Evolutionary conservation across 305 asterid species (phyloP).

Genomic region (Fraxinus velutina): DNA sequence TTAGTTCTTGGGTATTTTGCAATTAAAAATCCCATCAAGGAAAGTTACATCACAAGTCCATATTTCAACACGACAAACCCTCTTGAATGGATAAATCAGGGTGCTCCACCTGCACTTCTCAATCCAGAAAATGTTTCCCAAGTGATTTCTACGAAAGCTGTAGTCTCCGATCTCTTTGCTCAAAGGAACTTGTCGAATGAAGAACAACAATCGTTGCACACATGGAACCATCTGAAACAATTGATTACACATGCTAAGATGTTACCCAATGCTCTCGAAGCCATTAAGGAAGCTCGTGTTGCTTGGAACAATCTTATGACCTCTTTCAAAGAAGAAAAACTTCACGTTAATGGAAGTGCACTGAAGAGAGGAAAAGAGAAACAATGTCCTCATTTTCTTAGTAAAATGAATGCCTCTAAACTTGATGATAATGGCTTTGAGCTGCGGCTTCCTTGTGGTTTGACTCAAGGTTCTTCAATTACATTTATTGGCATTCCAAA

Average conservation of each 20-base stretch:
- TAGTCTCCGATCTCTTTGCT: conserved; percentile 48
- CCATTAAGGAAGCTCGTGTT: conserved; percentile 73
- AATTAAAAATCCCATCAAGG: conserved; percentile 57
- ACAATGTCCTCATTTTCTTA: conserved; percentile 94
- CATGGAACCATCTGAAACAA: conserved; percentile 66
- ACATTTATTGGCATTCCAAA: conserved; percentile 86
- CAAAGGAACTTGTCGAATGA: conserved; percentile 52
- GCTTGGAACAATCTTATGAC: conserved; percentile 83
- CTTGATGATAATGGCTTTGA: conserved; percentile 55
- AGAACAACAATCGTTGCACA: conserved; percentile 56
- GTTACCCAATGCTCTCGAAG: conserved; percentile 80
- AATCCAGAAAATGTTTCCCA: conserved; percentile 49
- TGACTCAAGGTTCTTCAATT: conserved; percentile 94
- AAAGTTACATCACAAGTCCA: conserved; percentile 50
- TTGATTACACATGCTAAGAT: conserved; percentile 57
- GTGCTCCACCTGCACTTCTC: conserved; percentile 46
- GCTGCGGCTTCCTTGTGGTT: conserved; percentile 85
- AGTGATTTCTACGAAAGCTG: conserved; percentile 53
- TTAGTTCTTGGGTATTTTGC: conserved; percentile 55
- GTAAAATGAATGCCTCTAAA: conserved; percentile 72
- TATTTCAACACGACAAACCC: conserved; percentile 39
- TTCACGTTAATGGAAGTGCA: conserved; percentile 55
- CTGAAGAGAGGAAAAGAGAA: conserved; percentile 68
- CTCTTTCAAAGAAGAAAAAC: conserved; percentile 62
- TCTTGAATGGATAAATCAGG: conserved; percentile 72